Evolutionary conservation across 179 eudicot genomes (phyloP).

Genomic region (Pouteria campechiana): DNA sequence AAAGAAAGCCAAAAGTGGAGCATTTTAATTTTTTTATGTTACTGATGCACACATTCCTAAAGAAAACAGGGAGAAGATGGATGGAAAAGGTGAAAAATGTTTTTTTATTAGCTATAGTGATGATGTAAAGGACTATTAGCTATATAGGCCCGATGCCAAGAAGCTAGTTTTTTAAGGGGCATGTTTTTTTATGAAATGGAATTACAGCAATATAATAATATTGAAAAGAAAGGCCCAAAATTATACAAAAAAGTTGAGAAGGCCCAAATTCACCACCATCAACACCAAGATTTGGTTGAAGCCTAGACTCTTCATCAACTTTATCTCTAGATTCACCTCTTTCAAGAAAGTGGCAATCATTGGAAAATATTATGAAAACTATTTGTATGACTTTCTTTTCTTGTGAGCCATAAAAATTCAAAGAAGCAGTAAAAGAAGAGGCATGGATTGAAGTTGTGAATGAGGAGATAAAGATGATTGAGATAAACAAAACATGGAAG

Average conservation of each 20-base stretch:
- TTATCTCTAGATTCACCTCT: neutral
- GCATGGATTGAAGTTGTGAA: neutral
- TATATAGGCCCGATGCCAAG: neutral
- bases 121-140: neutral
- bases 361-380: neutral
- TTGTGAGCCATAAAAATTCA: neutral
- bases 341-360: neutral
- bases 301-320: too few species aligned
- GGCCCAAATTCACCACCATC: neutral
- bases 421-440: too few species aligned
- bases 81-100: neutral
- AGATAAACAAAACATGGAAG: neutral
- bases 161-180: neutral
- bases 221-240: too few species aligned
- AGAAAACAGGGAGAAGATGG: neutral
- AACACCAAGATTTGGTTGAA: too few species aligned
- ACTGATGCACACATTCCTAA: neutral
- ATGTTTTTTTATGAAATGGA: neutral
- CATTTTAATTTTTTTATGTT: neutral
- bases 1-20: too few species aligned
- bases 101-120: neutral
- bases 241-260: too few species aligned
- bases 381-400: neutral
- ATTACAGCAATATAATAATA: too few species aligned
- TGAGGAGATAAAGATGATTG: neutral